A percentile compares a stretch with the other conserved stretches of the same genome.
Evolutionary conservation across 192 early-diverging fungal genomes (phyloP).

Genomic region (Cladochytrium replicatum): DNA sequence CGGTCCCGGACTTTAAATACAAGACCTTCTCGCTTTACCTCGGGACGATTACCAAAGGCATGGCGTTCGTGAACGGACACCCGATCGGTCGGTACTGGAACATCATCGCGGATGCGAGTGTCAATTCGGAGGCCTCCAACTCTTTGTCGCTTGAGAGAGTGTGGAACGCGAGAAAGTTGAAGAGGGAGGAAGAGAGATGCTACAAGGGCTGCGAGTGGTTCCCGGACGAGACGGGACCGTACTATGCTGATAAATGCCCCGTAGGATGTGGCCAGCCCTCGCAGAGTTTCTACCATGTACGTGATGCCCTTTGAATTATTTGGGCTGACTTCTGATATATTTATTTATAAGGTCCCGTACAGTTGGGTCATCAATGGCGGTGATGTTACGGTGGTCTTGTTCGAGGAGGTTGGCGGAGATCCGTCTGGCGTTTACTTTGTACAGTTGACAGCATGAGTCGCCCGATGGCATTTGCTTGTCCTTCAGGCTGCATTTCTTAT

Average conservation of each 20-base stretch:
- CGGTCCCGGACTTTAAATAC: not conserved
- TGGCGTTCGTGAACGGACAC: slow-evolving; percentile 23
- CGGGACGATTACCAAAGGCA: slow-evolving; percentile 17
- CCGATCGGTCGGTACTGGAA: slow-evolving; percentile 26
- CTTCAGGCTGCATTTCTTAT: no score
- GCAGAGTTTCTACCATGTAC: slow-evolving; percentile 28
- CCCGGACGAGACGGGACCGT: not conserved
- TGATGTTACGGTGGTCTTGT: slow-evolving; percentile 20
- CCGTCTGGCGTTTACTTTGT: slow-evolving; percentile 17
- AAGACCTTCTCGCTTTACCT: slow-evolving; percentile 20
- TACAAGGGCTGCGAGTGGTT: slow-evolving; percentile 3
- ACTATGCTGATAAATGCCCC: slow-evolving; percentile 12
- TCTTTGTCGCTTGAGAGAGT: no score
- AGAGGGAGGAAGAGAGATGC: not conserved
- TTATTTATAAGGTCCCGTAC: no score
- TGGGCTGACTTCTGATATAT: no score
- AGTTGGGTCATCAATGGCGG: slow-evolving; percentile 7
- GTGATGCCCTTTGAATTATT: no score
- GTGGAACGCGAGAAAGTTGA: not conserved
- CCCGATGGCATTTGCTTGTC: no score
- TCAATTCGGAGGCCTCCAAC: no score
- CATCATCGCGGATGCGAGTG: not conserved
- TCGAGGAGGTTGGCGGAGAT: slow-evolving; percentile 30
- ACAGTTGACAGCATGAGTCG: slow-evolving; percentile 18
- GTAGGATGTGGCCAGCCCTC: slow-evolving; percentile 9